These are phyloP conservation scores for Lipomyces spencermartinsiae DNA, from an alignment of 805 yeast genomes.

Conservation along the genomic window DNA sequence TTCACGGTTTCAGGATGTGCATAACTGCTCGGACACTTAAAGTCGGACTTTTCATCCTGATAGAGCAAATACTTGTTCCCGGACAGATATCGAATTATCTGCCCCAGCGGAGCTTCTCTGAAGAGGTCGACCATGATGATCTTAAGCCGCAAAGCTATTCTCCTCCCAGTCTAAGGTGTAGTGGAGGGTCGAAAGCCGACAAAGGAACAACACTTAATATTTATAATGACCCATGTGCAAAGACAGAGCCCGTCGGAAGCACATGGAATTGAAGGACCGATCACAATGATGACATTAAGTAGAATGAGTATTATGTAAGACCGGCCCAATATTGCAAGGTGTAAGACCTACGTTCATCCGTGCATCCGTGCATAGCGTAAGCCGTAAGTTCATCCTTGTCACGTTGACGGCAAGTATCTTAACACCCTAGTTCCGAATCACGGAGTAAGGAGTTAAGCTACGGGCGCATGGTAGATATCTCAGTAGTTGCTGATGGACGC, in stretches of 20 bases:
- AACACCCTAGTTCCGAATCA: no score
- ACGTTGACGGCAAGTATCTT: no score
- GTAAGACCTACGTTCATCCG: no score
- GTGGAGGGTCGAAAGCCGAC: background rate
- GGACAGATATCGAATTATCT: constrained; percentile 13
- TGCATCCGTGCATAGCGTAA: no score
- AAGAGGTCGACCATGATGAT: constrained; percentile 8
- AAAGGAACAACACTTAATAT: background rate
- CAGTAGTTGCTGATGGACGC: no score
- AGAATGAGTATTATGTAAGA: background rate
- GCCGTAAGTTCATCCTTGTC: no score
- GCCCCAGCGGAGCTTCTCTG: constrained; percentile 23
- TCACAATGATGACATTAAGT: background rate
- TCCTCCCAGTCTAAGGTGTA: background rate
- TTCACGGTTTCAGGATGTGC: constrained; percentile 6
- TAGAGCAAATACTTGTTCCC: constrained; percentile 13
- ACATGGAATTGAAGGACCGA: background rate
- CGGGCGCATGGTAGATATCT: no score
- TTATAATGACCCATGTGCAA: background rate
- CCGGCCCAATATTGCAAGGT: no score
- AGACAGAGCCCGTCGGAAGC: constrained; percentile 1
- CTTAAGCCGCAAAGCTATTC: background rate
- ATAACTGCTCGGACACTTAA: constrained; percentile 14
- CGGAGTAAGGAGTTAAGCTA: no score
- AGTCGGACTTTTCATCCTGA: constrained; percentile 17